phyloP scores from a whole-genome alignment of 208 protist genomes.

The Leishmania lainsoni region DNA sequence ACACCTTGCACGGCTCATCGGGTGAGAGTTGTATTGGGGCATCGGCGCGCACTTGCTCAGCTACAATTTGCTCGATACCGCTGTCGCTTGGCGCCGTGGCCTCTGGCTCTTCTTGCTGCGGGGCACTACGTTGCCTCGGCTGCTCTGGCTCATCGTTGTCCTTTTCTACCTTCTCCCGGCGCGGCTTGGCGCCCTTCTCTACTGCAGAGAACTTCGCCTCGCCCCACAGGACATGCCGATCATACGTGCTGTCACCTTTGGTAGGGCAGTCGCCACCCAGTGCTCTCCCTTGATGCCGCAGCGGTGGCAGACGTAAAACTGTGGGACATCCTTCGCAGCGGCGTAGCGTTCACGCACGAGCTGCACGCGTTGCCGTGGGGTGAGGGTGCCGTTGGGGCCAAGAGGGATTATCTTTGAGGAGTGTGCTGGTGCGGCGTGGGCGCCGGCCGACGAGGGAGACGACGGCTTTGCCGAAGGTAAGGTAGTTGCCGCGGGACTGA shows the following conservation, averaged over 20 bases:
- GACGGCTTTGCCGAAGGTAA: not conserved
- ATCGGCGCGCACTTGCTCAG: not conserved
- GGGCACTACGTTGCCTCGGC: not conserved
- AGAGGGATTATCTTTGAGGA: conserved; percentile 53
- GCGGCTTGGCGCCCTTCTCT: conserved; percentile 4
- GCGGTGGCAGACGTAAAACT: conserved; percentile 84
- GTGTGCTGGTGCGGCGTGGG: conserved; percentile 10
- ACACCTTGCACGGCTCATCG: not conserved
- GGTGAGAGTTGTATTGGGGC: not conserved
- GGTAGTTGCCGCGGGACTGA: not conserved
- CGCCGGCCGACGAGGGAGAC: not conserved
- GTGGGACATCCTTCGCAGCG: conserved; percentile 57
- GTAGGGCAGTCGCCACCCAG: conserved; percentile 80
- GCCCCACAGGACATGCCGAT: conserved; percentile 71
- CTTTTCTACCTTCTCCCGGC: not conserved
- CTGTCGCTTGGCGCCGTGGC: not conserved
- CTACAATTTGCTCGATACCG: not conserved
- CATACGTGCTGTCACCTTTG: conserved; percentile 59
- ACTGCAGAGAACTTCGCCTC: conserved; percentile 50
- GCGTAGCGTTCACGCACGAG: conserved; percentile 71
- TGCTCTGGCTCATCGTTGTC: not conserved
- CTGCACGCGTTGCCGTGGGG: conserved; percentile 62
- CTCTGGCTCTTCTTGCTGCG: not conserved
- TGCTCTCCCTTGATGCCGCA: conserved; percentile 80
- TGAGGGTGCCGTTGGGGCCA: conserved; percentile 74